Evolutionary conservation across 2,329 filamentous ascomycete genomes (phyloP).

Genomic region (Colletotrichum orchidophilum): DNA sequence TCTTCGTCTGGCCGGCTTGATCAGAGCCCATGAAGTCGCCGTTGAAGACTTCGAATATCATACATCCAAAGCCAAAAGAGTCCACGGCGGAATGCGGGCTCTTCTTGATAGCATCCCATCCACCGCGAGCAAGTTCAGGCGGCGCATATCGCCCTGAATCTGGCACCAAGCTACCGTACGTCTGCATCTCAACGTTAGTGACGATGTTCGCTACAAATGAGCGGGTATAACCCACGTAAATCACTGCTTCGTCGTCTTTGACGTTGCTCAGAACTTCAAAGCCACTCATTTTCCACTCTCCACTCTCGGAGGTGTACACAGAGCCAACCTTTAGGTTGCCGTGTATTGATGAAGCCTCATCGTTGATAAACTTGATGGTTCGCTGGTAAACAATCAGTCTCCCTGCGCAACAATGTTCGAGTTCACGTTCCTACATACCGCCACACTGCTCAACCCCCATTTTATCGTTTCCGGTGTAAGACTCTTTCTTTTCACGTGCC

Average conservation of each 20-base stretch:
- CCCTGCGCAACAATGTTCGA: background rate
- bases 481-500: conserved; percentile 90
- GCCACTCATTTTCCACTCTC: conserved; percentile 96
- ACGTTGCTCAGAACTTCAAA: conserved; percentile 94
- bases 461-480: conserved; percentile 92
- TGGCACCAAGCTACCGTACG: conserved; percentile 86
- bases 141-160: conserved; percentile 86
- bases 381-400: conserved; percentile 59
- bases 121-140: conserved; percentile 83
- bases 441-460: conserved; percentile 91
- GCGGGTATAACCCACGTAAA: conserved; percentile 62
- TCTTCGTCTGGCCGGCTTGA: conserved; percentile 86
- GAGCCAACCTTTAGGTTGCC: conserved; percentile 86
- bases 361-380: conserved; percentile 95
- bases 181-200: conserved; percentile 57
- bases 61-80: conserved; percentile 83
- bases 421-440: conserved; percentile 62
- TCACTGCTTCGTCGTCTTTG: conserved; percentile 93
- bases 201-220: no score
- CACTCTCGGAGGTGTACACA: conserved; percentile 92
- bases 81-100: conserved; percentile 85
- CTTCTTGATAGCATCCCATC: conserved; percentile 92
- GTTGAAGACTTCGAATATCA: conserved; percentile 94
- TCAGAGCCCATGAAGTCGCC: conserved; percentile 80
- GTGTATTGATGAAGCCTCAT: conserved; percentile 91